phyloP scores from a whole-genome alignment of 257 asterid genomes.

The Lycium ferocissimum region DNA sequence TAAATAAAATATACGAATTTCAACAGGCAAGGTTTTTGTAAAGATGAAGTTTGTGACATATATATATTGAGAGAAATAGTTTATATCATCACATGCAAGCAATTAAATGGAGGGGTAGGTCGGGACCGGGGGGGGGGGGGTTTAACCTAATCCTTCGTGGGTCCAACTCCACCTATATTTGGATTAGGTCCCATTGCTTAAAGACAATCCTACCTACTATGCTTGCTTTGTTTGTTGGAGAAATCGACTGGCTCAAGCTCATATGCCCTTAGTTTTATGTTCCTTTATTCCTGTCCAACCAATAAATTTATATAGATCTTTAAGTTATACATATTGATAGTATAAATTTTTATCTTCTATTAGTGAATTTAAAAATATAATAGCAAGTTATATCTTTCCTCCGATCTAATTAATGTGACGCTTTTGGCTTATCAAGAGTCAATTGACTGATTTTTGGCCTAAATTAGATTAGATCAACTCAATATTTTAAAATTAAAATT shows the following conservation, averaged over 20 bases:
- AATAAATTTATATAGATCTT: too few species aligned
- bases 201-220: not conserved
- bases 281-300: not conserved
- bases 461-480: too few species aligned
- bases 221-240: not conserved
- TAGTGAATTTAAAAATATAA: too few species aligned
- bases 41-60: not conserved
- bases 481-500: too few species aligned
- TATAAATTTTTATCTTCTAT: too few species aligned
- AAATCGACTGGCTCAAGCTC: slow-evolving; percentile 15
- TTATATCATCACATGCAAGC: not conserved
- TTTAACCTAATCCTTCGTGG: slow-evolving; percentile 32
- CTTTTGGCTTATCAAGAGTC: too few species aligned
- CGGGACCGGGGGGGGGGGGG: not conserved
- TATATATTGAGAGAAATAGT: not conserved
- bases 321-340: too few species aligned
- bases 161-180: slow-evolving; percentile 25
- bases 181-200: slow-evolving; percentile 22
- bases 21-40: not conserved
- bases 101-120: not conserved
- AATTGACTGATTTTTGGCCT: too few species aligned
- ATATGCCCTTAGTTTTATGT: not conserved
- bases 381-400: too few species aligned
- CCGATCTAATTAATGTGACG: too few species aligned
- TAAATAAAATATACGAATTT: not conserved